phyloP scores from a whole-genome alignment of 2,329 filamentous ascomycete species.

The Aspergillus unguis region DNA sequence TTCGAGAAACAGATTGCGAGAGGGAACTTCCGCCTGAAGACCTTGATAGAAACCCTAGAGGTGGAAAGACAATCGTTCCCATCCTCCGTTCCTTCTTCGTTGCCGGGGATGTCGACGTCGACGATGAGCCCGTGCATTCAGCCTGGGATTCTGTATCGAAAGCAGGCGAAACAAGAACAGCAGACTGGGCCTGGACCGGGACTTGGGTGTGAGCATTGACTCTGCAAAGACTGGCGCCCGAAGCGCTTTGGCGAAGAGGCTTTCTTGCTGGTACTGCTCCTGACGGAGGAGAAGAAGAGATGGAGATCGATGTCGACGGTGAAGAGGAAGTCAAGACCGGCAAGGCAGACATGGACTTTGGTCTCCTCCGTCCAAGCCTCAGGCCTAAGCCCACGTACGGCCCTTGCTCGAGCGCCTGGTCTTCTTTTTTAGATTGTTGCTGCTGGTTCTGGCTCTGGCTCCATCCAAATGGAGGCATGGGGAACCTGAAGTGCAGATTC shows the following conservation, averaged over 20 bases:
- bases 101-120: neutral
- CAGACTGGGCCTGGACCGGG: no score
- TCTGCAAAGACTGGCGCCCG: neutral
- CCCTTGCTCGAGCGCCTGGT: neutral
- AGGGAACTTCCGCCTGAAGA: neutral
- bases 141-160: no score
- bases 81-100: slow-evolving; percentile 16
- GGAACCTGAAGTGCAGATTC: slow-evolving; percentile 8
- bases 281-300: neutral
- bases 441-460: neutral
- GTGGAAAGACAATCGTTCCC: slow-evolving; percentile 13
- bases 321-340: neutral
- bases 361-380: neutral
- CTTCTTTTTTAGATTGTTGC: neutral
- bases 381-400: neutral
- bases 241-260: neutral
- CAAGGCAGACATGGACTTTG: slow-evolving; percentile 2
- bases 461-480: neutral
- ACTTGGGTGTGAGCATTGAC: no score
- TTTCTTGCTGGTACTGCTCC: neutral
- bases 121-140: no score
- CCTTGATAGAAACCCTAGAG: neutral
- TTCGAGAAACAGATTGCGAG: no score
- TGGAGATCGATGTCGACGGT: neutral
- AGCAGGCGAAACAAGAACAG: no score